These are phyloP conservation scores for Verticillium alfalfae DNA, from an alignment of 2,329 filamentous ascomycete species.

Conservation along the genomic window DNA sequence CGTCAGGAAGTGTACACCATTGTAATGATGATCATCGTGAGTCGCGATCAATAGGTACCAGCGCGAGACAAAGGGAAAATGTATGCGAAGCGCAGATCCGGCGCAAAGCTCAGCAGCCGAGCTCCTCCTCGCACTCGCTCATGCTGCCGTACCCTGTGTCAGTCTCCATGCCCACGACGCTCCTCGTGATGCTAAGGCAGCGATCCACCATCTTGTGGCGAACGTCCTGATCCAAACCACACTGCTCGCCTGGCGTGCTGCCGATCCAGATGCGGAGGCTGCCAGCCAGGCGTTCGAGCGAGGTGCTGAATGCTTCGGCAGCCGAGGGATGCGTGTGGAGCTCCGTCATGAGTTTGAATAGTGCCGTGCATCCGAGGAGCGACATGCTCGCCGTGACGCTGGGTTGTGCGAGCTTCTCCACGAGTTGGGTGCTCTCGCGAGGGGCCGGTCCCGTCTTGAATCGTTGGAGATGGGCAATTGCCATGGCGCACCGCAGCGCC, in stretches of 20 bases:
- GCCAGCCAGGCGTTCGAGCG: slow-evolving; percentile 52
- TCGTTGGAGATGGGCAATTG: slow-evolving; percentile 51
- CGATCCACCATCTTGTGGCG: slow-evolving; percentile 49
- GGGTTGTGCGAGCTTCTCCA: slow-evolving; percentile 42
- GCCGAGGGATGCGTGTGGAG: slow-evolving; percentile 42
- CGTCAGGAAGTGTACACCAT: background rate
- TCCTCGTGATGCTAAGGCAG: slow-evolving; percentile 51
- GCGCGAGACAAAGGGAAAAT: background rate
- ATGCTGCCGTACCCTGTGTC: slow-evolving; percentile 57
- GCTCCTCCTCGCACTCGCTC: slow-evolving; percentile 39
- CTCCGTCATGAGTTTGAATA: slow-evolving; percentile 52
- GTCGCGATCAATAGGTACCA: background rate
- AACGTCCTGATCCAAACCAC: slow-evolving; percentile 44
- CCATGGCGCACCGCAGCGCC: slow-evolving; percentile 54
- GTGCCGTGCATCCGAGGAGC: slow-evolving; percentile 54
- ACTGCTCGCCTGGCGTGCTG: slow-evolving; percentile 41
- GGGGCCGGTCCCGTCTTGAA: slow-evolving; percentile 32
- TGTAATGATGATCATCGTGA: background rate
- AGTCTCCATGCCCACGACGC: slow-evolving; percentile 52
- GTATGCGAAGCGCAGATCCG: background rate
- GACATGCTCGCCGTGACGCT: slow-evolving; percentile 37
- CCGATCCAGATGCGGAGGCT: slow-evolving; percentile 58
- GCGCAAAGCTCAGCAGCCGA: slow-evolving; percentile 8
- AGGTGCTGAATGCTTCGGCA: slow-evolving; percentile 37
- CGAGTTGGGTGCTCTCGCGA: slow-evolving; percentile 37